Conservation (phyloP, 225 moss, liverwort and hornwort species). For the Antitrichia curtipendula region DNA sequence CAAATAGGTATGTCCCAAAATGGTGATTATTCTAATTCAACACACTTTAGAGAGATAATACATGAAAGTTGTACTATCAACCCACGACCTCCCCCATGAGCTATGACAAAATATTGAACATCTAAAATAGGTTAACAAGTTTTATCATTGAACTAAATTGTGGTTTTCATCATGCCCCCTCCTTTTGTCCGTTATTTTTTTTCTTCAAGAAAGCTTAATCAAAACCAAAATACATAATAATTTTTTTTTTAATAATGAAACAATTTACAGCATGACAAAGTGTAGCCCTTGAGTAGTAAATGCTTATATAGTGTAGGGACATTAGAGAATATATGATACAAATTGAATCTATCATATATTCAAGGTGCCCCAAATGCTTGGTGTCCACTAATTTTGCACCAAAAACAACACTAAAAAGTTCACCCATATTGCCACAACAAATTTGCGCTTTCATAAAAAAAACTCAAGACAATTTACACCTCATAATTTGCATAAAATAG, state of each 20-base stretch:
- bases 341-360: background rate
- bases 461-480: background rate
- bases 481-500: background rate
- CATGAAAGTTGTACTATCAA: background rate
- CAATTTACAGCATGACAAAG: accelerated
- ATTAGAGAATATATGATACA: too few species aligned
- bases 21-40: too few species aligned
- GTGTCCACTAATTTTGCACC: background rate
- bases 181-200: background rate
- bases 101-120: background rate
- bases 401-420: background rate
- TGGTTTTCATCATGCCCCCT: background rate
- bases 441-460: background rate
- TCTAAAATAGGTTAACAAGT: background rate
- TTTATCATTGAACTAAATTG: background rate
- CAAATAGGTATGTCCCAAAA: too few species aligned
- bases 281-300: background rate
- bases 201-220: accelerated
- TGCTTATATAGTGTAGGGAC: background rate
- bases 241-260: too few species aligned
- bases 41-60: background rate
- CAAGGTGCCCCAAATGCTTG: background rate
- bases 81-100: accelerated
- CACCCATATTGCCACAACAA: background rate
- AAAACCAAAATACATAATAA: background rate